Base-by-base conservation (phyloP, 768 basidiomycete genomes). In the Leccinum boreale region DNA sequence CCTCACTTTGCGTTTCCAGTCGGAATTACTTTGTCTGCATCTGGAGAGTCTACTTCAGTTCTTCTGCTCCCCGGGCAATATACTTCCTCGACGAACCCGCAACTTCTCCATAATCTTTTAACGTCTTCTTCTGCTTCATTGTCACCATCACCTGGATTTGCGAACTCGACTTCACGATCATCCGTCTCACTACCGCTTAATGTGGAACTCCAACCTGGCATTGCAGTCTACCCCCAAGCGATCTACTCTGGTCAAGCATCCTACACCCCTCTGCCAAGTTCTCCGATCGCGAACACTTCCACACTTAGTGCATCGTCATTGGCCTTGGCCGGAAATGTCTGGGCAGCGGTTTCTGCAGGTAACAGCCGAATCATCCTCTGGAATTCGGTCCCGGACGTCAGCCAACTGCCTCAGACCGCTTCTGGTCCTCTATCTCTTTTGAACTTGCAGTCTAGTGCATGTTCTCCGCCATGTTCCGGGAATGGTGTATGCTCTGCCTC, bases 51-150 rank as follows among this genome's bases (percentile, higher is more conserved):
- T 9, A 78, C 81, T 35, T 74, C 75, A 53, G 71, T 89, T 17
- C 83, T 84, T 33, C 79, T 92, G 33, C 82, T 92, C 31, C 90
- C 90, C 4, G 90, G 89, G 52, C 83, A 87, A 73, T 93, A 93
- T 64, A 80, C 86, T 1, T 78, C 84, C 24, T 78, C 84, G 11
- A 88, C 88, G 4, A 85, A 81, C 68, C 91, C 91, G 5, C 78
- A 87, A 70, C 77, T 90, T 42, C 81, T 92, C 19, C 87, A 89
- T 66, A 73, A 81, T 53, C 69, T 86, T 44, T 78, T 92, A 47
- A 87, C 86, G 15, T 83, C 86, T 1, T 78, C 86, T 26, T 84
- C 85, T 42, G 80, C 85, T 21, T 76, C 83, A 4, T 72, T 88
- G 52, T 72, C 81, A 12, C 74, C 84, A 0, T 83, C 86, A 1